These are phyloP conservation scores for Neoarthrinium moseri DNA, from an alignment of 2,329 filamentous ascomycete species.

Conservation along the genomic window DNA sequence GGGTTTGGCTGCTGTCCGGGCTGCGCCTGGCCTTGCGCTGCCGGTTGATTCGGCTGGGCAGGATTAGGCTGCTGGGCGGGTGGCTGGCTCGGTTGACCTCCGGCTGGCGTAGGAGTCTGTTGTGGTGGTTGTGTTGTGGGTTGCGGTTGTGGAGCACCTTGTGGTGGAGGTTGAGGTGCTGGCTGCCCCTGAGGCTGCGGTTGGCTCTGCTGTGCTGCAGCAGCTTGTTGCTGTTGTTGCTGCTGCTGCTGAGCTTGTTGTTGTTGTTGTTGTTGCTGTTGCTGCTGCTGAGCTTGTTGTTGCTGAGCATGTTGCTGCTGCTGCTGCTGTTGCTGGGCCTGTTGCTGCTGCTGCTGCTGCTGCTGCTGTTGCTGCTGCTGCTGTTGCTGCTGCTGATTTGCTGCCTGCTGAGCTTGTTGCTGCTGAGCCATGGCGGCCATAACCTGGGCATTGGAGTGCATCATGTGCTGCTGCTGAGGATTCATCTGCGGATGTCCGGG, in stretches of 20 bases:
- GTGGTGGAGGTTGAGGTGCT: constrained; percentile 20
- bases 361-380: constrained; percentile 34
- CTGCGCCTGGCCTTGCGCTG: constrained; percentile 26
- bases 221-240: constrained; percentile 25
- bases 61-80: constrained; percentile 30
- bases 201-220: constrained; percentile 22
- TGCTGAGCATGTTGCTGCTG: constrained; percentile 13
- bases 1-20: constrained; percentile 25
- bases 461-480: constrained; percentile 39
- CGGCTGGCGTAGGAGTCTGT: constrained; percentile 24
- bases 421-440: constrained; percentile 30
- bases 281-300: constrained; percentile 7
- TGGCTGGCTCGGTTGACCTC: constrained; percentile 35
- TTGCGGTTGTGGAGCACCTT: constrained; percentile 29
- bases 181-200: constrained; percentile 16
- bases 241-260: constrained; percentile 18
- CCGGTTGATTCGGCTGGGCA: constrained; percentile 30
- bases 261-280: constrained; percentile 7
- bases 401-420: constrained; percentile 32
- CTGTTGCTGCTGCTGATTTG: constrained; percentile 37
- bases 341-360: constrained; percentile 26
- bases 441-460: constrained; percentile 26
- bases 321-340: constrained; percentile 13
- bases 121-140: constrained; percentile 24
- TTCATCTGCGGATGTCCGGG: constrained; percentile 34